Conservation (phyloP, 2,329 filamentous ascomycete species). For the Coleophoma eucalyptorum region DNA sequence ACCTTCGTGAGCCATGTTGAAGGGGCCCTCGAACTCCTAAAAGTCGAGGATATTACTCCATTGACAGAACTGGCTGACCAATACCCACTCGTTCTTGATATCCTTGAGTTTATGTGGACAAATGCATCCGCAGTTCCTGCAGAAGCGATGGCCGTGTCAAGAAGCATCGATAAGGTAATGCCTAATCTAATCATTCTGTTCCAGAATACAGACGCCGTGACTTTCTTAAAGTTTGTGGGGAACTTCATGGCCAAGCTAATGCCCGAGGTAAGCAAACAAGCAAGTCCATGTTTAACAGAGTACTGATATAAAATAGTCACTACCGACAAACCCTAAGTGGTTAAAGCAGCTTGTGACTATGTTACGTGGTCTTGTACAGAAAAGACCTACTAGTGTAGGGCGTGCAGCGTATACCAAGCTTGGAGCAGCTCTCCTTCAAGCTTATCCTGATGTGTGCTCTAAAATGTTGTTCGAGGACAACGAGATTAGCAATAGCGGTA, state of each 20-base stretch:
- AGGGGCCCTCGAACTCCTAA: slow-evolving; percentile 45
- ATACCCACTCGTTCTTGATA: slow-evolving; percentile 48
- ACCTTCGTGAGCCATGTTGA: slow-evolving; percentile 48
- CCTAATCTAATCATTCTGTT: slow-evolving; percentile 48
- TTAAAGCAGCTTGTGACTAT: slow-evolving; percentile 41
- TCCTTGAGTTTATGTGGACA: slow-evolving; percentile 54
- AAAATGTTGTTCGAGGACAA: slow-evolving; percentile 49
- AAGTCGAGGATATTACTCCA: slow-evolving; percentile 46
- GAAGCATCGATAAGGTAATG: slow-evolving; percentile 44
- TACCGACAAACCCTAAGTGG: slow-evolving; percentile 51
- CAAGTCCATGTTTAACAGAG: background rate
- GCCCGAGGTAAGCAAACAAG: slow-evolving; percentile 36
- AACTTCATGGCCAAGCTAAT: slow-evolving; percentile 46
- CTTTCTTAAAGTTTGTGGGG: slow-evolving; percentile 53
- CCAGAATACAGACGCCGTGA: slow-evolving; percentile 55
- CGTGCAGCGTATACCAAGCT: slow-evolving; percentile 57
- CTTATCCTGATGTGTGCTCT: slow-evolving; percentile 44
- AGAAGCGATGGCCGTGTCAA: slow-evolving; percentile 28
- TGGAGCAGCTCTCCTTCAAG: slow-evolving; percentile 51
- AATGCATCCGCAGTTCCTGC: slow-evolving; percentile 34
- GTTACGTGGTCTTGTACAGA: slow-evolving; percentile 50
- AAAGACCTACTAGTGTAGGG: slow-evolving; percentile 49
- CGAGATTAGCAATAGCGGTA: slow-evolving; percentile 15
- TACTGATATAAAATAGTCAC: slow-evolving; percentile 32
- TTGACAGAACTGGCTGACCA: slow-evolving; percentile 54